Percentiles rank a stretch among this genome's conserved stretches.
Conservation (phyloP, 1,284 basidiomycete genomes). For the Amylostereum chailletii region DNA sequence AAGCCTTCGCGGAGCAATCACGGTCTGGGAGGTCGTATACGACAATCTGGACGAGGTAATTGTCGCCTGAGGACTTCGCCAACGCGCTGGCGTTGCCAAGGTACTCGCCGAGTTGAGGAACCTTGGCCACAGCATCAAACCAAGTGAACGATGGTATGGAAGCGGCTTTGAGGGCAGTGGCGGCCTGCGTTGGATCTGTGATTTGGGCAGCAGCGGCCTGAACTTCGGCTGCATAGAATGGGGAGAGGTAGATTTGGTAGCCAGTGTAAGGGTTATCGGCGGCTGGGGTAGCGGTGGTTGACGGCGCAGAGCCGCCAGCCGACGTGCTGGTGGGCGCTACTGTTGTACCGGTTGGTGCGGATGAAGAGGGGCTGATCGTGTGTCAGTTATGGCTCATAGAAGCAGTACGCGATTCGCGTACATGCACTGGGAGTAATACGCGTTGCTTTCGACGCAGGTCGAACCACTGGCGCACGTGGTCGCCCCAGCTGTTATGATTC, state of each 20-base stretch:
- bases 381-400: neutral
- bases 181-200: conserved; percentile 34
- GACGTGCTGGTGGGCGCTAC: conserved; percentile 14
- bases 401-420: conserved; percentile 19
- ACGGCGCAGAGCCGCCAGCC: conserved; percentile 14
- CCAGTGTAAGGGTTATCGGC: conserved; percentile 47
- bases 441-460: conserved; percentile 32
- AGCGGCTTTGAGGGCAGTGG: conserved; percentile 42
- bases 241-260: conserved; percentile 39
- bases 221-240: conserved; percentile 46
- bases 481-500: conserved; percentile 27
- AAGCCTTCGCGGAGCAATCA: conserved; percentile 56
- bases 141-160: conserved; percentile 54
- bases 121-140: conserved; percentile 48
- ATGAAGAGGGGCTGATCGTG: conserved; percentile 2
- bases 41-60: conserved; percentile 52
- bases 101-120: conserved; percentile 41
- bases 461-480: conserved; percentile 34
- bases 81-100: conserved; percentile 40
- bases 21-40: conserved; percentile 55
- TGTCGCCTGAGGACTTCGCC: conserved; percentile 33
- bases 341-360: conserved; percentile 3
- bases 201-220: conserved; percentile 39
- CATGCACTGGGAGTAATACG: conserved; percentile 54
- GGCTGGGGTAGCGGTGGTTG: conserved; percentile 20